These are phyloP conservation scores for Straminergon stramineum DNA, from an alignment of 225 moss, liverwort and hornwort species.

Conservation along the genomic window DNA sequence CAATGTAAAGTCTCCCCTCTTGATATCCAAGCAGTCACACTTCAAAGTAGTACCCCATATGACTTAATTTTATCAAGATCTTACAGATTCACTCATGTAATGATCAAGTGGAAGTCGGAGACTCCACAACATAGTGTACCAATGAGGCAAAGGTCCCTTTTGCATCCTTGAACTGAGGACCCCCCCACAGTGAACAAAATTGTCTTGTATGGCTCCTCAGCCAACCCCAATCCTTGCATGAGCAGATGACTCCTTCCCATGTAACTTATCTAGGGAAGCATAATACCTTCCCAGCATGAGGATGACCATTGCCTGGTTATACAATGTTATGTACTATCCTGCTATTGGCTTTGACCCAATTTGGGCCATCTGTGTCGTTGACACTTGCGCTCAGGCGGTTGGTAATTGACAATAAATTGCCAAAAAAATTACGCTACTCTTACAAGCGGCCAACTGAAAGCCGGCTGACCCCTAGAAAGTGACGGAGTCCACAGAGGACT, in stretches of 20 bases:
- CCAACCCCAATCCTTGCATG: no score
- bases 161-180: no score
- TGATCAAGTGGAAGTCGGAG: not conserved
- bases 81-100: not conserved
- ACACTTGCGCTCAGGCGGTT: not conserved
- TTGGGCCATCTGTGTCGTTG: not conserved
- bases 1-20: not conserved
- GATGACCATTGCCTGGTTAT: no score
- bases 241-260: no score
- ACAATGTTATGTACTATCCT: not conserved
- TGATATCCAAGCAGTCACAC: rapidly evolving
- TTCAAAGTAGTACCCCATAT: not conserved
- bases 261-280: no score
- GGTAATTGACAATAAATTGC: not conserved
- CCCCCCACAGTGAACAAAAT: no score
- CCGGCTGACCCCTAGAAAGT: not conserved
- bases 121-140: no score
- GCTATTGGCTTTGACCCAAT: not conserved
- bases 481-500: not conserved
- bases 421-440: not conserved
- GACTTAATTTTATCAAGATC: not conserved
- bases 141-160: no score
- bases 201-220: no score
- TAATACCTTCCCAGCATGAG: no score
- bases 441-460: not conserved